phyloP scores from a whole-genome alignment of 2,329 filamentous ascomycete species.

The Arthrinium phaeospermum region DNA sequence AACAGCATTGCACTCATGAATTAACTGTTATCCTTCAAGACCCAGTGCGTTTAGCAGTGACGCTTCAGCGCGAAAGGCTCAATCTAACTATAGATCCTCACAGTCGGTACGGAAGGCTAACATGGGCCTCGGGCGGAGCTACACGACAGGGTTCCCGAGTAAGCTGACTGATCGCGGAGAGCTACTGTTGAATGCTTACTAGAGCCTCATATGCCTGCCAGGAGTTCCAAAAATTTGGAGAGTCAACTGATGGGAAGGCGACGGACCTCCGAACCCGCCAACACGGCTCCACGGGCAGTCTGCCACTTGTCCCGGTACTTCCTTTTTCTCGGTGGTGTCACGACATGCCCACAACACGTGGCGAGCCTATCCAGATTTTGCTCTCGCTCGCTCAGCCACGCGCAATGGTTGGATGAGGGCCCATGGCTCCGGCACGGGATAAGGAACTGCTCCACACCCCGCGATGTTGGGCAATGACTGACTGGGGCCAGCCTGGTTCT shows the following conservation, averaged over 20 bases:
- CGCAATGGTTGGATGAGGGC: not conserved
- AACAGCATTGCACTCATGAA: not conserved
- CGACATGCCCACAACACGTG: not conserved
- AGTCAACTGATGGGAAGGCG: not conserved
- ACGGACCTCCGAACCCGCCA: slow-evolving; percentile 8
- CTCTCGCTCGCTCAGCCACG: not conserved
- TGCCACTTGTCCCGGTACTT: not conserved
- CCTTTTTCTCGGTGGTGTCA: slow-evolving; percentile 4
- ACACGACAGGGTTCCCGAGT: not conserved
- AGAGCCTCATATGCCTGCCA: not conserved
- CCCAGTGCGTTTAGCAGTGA: not conserved
- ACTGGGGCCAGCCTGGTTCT: not conserved
- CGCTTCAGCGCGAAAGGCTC: not conserved
- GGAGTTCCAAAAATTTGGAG: not conserved
- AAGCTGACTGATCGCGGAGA: not conserved
- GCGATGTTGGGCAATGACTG: not conserved
- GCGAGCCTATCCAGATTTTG: not conserved
- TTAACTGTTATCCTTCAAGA: not conserved
- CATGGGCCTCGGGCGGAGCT: not conserved
- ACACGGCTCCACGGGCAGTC: not conserved
- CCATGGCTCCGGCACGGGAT: not conserved
- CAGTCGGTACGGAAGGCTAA: not conserved
- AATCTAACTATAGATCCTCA: not conserved
- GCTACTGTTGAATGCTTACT: not conserved
- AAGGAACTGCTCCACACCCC: not conserved